A percentile compares a stretch with the other conserved stretches of the same genome.
These are phyloP conservation scores for Perkinsus olseni DNA, from an alignment of 169 alveolate genomes.

Conservation along the genomic window DNA sequence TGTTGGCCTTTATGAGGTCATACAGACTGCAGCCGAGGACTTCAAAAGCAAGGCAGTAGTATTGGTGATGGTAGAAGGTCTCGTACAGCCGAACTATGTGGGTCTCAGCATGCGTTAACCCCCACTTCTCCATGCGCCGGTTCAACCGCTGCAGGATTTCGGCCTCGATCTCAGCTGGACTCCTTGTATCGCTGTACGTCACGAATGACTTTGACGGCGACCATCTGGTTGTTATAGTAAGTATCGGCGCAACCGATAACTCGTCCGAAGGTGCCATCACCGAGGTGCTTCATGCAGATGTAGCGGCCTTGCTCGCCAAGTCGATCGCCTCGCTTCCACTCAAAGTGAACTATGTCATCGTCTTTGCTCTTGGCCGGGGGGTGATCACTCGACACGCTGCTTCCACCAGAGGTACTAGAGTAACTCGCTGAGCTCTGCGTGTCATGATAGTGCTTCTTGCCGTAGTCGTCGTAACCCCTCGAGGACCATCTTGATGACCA, in stretches of 20 bases:
- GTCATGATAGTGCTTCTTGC: not conserved
- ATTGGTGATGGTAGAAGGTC: not conserved
- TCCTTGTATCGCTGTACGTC: slow-evolving; percentile 81
- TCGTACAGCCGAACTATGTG: slow-evolving; percentile 29
- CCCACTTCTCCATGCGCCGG: slow-evolving; percentile 18
- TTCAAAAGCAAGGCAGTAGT: not conserved
- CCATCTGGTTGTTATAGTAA: slow-evolving; percentile 39
- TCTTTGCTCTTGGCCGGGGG: slow-evolving; percentile 18
- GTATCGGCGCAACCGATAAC: slow-evolving; percentile 74
- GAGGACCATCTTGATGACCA: not conserved
- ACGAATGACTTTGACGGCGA: slow-evolving; percentile 80
- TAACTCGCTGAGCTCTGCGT: not conserved
- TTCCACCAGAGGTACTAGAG: not conserved
- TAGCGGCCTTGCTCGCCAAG: slow-evolving; percentile 46
- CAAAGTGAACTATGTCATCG: slow-evolving; percentile 34
- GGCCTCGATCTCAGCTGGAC: slow-evolving; percentile 89
- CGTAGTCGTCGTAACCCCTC: not conserved
- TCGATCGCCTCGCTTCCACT: slow-evolving; percentile 51
- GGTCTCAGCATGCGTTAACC: slow-evolving; percentile 39
- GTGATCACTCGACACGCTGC: not conserved
- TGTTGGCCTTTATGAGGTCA: slow-evolving; percentile 39
- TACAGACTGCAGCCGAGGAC: slow-evolving; percentile 1
- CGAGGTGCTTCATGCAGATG: slow-evolving; percentile 65
- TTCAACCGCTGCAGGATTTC: slow-evolving; percentile 75
- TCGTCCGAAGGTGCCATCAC: slow-evolving; percentile 96